A percentile compares a stretch with the other conserved stretches of the same genome.
Evolutionary conservation across 2,329 filamentous ascomycete species (phyloP).

Genomic region (Colletotrichum costaricense): DNA sequence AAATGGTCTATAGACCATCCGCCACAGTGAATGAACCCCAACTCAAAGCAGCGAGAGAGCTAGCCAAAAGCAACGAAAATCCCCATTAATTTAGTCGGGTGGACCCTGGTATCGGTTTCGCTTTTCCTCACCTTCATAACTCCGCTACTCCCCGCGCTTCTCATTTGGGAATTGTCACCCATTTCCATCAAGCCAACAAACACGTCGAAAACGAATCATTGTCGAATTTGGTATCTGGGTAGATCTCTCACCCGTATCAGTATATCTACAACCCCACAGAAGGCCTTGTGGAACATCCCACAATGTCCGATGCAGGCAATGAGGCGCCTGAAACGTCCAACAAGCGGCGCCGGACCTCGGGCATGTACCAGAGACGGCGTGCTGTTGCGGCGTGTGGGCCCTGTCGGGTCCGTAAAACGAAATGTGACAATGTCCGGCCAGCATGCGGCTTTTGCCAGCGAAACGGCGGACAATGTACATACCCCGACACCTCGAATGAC

Average conservation of each 20-base stretch:
- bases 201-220: not conserved
- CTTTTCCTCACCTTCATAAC: conserved; percentile 16
- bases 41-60: conserved; percentile 2
- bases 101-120: conserved; percentile 1
- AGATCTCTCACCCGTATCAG: not conserved
- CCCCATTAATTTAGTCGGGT: not conserved
- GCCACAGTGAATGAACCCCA: not conserved
- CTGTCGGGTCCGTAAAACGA: conserved; percentile 49
- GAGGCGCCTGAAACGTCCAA: conserved; percentile 18
- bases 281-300: not conserved
- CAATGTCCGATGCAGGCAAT: conserved; percentile 11
- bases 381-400: conserved; percentile 49
- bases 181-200: not conserved
- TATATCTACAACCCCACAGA: not conserved
- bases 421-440: conserved; percentile 51
- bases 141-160: conserved; percentile 20
- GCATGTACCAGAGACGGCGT: conserved; percentile 42
- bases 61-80: not conserved
- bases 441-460: conserved; percentile 49
- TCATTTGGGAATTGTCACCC: not conserved
- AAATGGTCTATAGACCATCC: not conserved
- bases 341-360: conserved; percentile 28
- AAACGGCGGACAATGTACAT: conserved; percentile 46
- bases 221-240: not conserved
- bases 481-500: conserved; percentile 42